Base-by-base conservation (phyloP, 2,329 filamentous ascomycete genomes). In the Botrytis elliptica region DNA sequence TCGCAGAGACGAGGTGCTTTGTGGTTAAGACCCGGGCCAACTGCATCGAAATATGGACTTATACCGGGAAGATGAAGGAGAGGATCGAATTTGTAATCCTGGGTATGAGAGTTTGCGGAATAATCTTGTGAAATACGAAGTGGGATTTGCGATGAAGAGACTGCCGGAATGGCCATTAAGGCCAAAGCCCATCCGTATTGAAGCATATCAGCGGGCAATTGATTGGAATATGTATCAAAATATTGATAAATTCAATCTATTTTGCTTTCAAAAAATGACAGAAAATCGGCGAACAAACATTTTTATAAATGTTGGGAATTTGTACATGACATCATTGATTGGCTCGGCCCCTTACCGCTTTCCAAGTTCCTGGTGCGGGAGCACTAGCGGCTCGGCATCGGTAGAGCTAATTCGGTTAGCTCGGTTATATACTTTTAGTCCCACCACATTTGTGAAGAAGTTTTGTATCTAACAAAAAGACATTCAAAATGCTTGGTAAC, bases 61-160 rank as follows among this genome's bases (percentile, higher is more conserved):
- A 88, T 86, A n/a, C 87, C 87, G 0, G 84, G 84, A 16, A 89
- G 82, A 71, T 89, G 87, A 40, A 88, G 81, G 3, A 89, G 82
- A 0, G 87, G 85, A 70, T 88, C 85, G 79, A 89, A 89, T 71
- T 79, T 80, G 76, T 87, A 88, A 36, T 75, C 78, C 74, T 80
- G 75, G 1, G 74, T 75, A 55, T 80, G 79, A 2, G 76, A 78
- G 9, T 68, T 69, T 33, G 71, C 71, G 22, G 52, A 46, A 57
- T 72, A 72, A 22, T 72, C 71, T 29, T 72, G 71, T 33, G 71
- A 72, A 10, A 72, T 36, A 18, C 71, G 71, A 49, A 72, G 63
- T n/a, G 71, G 71, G 8, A 72, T 72, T 72, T 72, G 71, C 10
- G 71, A 72, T 10, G 70, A 57, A 8, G 62, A 38, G 7, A 72